A percentile compares a stretch with the other conserved stretches of the same genome.
Conservation (phyloP, 192 early-diverging fungal species). For the Thoreauomyces humboldtii region DNA sequence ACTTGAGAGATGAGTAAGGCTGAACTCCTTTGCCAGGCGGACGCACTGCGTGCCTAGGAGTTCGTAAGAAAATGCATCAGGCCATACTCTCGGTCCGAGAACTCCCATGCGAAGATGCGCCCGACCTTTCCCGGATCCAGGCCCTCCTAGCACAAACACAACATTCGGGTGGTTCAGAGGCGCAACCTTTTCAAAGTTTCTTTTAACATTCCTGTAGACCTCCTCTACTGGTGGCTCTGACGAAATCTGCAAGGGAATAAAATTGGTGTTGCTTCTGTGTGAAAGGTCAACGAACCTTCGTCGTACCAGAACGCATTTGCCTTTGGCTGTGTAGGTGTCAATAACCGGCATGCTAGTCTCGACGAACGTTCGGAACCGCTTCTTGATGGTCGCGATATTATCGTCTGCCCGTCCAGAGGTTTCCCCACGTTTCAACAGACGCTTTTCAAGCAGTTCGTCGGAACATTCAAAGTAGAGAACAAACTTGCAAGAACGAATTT, state of each 20-base stretch:
- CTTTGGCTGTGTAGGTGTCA: conserved; percentile 50
- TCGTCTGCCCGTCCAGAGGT: conserved; percentile 91
- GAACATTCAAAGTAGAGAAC: conserved; percentile 92
- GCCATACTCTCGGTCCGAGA: too few species aligned
- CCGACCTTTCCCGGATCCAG: conserved; percentile 67
- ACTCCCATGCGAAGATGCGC: too few species aligned
- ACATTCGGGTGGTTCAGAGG: conserved; percentile 31
- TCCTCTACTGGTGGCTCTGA: conserved; percentile 31
- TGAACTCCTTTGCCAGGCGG: conserved; percentile 77
- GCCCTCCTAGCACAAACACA: conserved; percentile 39
- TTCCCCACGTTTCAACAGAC: conserved; percentile 86
- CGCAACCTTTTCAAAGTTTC: conserved; percentile 18
- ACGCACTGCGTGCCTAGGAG: conserved; percentile 92
- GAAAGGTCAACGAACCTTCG: neutral
- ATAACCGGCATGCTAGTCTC: conserved; percentile 87
- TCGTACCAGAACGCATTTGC: conserved; percentile 35
- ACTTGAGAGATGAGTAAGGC: conserved; percentile 87
- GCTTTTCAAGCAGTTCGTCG: conserved; percentile 75
- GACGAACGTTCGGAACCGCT: conserved; percentile 84
- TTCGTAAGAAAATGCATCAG: too few species aligned
- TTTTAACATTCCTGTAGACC: conserved; percentile 34
- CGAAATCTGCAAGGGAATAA: conserved; percentile 31
- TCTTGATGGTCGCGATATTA: conserved; percentile 90
- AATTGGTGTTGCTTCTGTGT: neutral
- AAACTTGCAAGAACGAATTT: conserved; percentile 66